These are phyloP conservation scores for Irpex lacteus DNA, from an alignment of 1,284 basidiomycete species.

Conservation along the genomic window DNA sequence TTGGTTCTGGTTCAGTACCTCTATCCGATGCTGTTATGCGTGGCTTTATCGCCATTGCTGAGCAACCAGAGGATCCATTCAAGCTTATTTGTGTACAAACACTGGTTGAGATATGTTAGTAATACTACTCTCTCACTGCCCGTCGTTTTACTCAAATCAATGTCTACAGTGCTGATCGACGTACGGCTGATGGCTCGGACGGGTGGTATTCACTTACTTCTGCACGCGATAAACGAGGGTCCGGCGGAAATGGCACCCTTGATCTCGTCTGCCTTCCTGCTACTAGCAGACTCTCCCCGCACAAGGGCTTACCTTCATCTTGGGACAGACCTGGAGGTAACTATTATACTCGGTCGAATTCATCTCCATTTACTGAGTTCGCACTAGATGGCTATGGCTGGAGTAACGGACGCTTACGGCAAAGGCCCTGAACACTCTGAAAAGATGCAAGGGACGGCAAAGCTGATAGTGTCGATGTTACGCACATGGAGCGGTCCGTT, in stretches of 20 bases:
- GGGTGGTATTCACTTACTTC: slow-evolving; percentile 84
- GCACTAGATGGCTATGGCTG: slow-evolving; percentile 75
- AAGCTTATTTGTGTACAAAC: slow-evolving; percentile 85
- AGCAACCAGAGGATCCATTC: slow-evolving; percentile 91
- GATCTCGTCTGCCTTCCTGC: slow-evolving; percentile 84
- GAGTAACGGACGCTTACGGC: slow-evolving; percentile 89
- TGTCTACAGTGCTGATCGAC: slow-evolving; percentile 70
- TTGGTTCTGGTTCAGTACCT: slow-evolving; percentile 49
- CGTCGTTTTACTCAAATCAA: slow-evolving; percentile 14
- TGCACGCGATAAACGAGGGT: slow-evolving; percentile 87
- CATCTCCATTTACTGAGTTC: slow-evolving; percentile 9
- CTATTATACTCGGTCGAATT: background rate
- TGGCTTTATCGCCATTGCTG: slow-evolving; percentile 88
- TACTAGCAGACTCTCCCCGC: slow-evolving; percentile 83
- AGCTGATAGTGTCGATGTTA: slow-evolving; percentile 81
- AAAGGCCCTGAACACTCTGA: slow-evolving; percentile 77
- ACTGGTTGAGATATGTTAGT: slow-evolving; percentile 81
- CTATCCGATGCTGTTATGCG: slow-evolving; percentile 81
- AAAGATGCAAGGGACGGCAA: slow-evolving; percentile 73
- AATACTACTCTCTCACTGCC: background rate
- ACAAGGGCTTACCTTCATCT: slow-evolving; percentile 79
- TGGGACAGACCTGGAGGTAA: slow-evolving; percentile 88
- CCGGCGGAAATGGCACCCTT: slow-evolving; percentile 81
- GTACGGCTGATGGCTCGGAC: slow-evolving; percentile 79
- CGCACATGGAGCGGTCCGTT: slow-evolving; percentile 92